Conservation (phyloP, 345 rosid genomes). For the Ceriops decandra region DNA sequence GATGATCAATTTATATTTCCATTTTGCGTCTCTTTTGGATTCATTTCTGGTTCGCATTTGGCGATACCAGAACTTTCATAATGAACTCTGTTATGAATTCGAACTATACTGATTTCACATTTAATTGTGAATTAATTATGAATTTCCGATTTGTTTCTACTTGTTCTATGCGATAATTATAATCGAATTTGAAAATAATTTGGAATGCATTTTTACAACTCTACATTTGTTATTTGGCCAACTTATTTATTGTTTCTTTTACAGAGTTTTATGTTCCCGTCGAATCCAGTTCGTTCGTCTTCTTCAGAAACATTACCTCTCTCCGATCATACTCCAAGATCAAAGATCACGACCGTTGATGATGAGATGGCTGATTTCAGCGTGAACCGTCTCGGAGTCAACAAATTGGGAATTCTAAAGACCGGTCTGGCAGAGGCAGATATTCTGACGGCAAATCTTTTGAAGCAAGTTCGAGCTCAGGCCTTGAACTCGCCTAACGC, state of each 20-base stretch:
- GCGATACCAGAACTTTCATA: no score
- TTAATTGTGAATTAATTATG: no score
- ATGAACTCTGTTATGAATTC: no score
- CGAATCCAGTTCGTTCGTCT: slow-evolving; percentile 6
- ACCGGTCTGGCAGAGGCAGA: slow-evolving; percentile 23
- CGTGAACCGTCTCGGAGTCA: slow-evolving; percentile 4
- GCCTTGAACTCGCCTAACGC: slow-evolving; percentile 23
- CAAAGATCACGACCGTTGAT: slow-evolving; percentile 5
- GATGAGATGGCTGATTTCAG: slow-evolving; percentile 4
- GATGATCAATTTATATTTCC: no score
- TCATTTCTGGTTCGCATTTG: no score
- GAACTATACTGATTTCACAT: no score
- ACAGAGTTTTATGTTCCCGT: slow-evolving; percentile 13
- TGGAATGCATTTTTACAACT: neutral
- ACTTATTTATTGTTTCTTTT: neutral
- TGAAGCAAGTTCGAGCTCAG: slow-evolving; percentile 26
- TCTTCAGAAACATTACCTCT: slow-evolving; percentile 9
- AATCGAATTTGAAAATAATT: neutral
- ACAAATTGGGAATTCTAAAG: neutral
- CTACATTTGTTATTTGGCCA: neutral
- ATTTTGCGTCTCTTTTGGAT: no score
- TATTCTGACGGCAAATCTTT: slow-evolving; percentile 15
- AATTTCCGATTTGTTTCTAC: no score
- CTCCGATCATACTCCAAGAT: slow-evolving; percentile 14
- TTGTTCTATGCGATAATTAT: no score